Evolutionary conservation across 129 eudicot species (phyloP), one percentile per base, ranked within the genome.

Genomic region (Tagetes erecta): DNA sequence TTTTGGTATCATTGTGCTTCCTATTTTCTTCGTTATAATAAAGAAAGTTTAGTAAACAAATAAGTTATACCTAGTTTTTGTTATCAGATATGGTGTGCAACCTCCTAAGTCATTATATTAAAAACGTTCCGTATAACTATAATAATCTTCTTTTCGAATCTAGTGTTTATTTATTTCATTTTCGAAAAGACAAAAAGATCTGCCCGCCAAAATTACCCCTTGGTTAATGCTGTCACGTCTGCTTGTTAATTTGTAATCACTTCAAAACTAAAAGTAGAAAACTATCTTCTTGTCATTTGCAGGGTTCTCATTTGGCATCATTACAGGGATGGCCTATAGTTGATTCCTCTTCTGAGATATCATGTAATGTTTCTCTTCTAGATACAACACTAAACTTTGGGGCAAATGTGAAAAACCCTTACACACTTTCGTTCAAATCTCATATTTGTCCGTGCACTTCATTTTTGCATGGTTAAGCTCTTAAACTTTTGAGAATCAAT

Each of bases 241-340:
- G 39, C 68, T 44, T 40, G 55, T 40, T 55, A 31, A 33, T 3
- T 13, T 4, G 37, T 36, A 20, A 44, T 3, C 11, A 55, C 58
- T 41, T 36, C 34, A 33, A 59, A 8, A 34, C 34, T 53, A 53
- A 33, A 14, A 75, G 39, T 3, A 20, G 27, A 20, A 8, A 37
- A 67, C 11, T 55, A 13, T 57, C 31, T 36, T 75, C 67, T 77
- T 44, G 42, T 56, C 30, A 45, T 41, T 60, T 77, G 81, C 86
- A 90, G 98, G 87, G 85, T 84, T 90, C 98, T 81, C 97, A 88
- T 77, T 75, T 87, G 67, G 95, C 91, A 64, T 86, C 89, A n/a
- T 47, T 73, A 51, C 88, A 76, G 73, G 98, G 98, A 71, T 90
- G 82, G 91, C 87, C 88, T 67, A 42, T 90, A 52, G 67, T 35